Percentiles rank a stretch among this genome's conserved stretches.
Evolutionary conservation across 148 eudicot species (phyloP).

Genomic region (Rhododendron henanense): DNA sequence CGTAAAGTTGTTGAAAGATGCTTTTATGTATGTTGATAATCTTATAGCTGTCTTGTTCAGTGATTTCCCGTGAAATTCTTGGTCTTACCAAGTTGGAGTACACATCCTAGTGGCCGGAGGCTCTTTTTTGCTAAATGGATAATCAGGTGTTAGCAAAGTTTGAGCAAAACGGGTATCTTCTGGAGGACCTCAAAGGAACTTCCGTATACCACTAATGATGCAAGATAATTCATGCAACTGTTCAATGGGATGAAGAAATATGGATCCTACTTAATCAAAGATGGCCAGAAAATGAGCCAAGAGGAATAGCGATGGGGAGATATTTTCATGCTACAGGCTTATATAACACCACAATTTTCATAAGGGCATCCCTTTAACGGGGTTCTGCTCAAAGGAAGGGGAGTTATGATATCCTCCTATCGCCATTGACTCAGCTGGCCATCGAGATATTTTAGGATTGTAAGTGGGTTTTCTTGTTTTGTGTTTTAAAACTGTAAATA

Average conservation of each 20-base stretch:
- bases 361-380: constrained; percentile 9
- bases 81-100: constrained; percentile 27
- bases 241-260: constrained; percentile 15
- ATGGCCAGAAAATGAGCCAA: constrained; percentile 20
- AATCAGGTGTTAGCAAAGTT: constrained; percentile 19
- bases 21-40: background rate
- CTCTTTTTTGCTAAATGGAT: constrained; percentile 15
- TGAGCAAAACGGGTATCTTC: constrained; percentile 11
- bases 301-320: background rate
- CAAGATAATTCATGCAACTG: constrained; percentile 23
- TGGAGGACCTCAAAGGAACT: constrained; percentile 13
- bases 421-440: constrained; percentile 19
- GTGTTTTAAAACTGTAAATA: constrained; percentile 26
- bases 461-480: constrained; percentile 20
- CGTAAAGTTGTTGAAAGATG: background rate
- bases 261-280: constrained; percentile 23
- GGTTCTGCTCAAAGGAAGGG: constrained; percentile 12
- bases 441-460: constrained; percentile 14
- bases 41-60: background rate
- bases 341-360: constrained; percentile 18
- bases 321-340: constrained; percentile 1
- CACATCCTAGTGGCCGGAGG: constrained; percentile 23
- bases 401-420: constrained; percentile 9
- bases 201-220: constrained; percentile 14
- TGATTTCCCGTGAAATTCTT: constrained; percentile 25